Base-by-base conservation (phyloP, 345 rosid species). In the Eucalyptus curtisii region DNA sequence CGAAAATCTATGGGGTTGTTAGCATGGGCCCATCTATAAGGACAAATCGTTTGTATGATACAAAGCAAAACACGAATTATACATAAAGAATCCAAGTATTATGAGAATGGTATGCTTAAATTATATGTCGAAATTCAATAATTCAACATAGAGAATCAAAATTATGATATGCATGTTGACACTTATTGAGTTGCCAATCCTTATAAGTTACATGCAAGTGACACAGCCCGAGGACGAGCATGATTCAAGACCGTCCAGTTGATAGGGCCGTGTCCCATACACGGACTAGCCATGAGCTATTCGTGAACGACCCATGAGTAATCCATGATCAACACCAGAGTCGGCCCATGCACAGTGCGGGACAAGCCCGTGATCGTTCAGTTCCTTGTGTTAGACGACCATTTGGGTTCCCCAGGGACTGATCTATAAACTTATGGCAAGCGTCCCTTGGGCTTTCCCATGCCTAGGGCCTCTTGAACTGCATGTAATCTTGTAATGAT, bases 321-420 rank as follows among this genome's bases (percentile, higher is more conserved):
- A 50, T 50, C 4, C 55, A 50, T 17, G 55, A 17, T 50, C 55
- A 17, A 50, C 55, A 50, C 55, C 17, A 50, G 55, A 50, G 22
- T 50, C 3, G 9, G 3, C 1, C 55, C 3, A 50, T 1, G 55
- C 4, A 3, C 55, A 50, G 7, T 50, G 7, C 2, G 1, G 0
- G 22, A 50, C 9, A 50, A 17, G 55, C 55, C 0, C 9, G 4
- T 50, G 55, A 50, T 7, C 8, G 2, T 17, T 50, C 3, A 17
- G 22, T 17, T 17, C 4, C 3, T 50, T 17, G 55, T 50, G 9
- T 50, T 50, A 50, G 22, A 50, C 1, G 55, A 17, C 55, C 55
- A 9, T 50, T 17, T 50, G 9, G 55, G 22, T 50, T 50, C 4
- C 8, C 9, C 55, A 17, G 7, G 55, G 22, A 50, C 1, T 50